Evolutionary conservation across 163 green algal species (phyloP), one percentile per base, ranked within the genome.

Genomic region (Chloroidium sp.): DNA sequence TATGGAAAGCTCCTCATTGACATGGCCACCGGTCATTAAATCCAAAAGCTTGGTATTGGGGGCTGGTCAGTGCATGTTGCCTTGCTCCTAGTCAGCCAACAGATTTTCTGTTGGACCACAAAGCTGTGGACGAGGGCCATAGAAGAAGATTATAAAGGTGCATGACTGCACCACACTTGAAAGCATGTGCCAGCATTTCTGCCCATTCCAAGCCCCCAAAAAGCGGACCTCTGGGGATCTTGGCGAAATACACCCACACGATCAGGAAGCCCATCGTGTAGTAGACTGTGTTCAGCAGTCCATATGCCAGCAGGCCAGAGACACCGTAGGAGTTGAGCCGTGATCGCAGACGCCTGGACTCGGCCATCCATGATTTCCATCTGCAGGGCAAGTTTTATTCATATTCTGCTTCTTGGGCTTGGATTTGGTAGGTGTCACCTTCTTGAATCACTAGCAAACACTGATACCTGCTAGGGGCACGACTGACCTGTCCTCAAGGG

Each of bases 211-310:
- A 69, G 75, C 59, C 1, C 12, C 4, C 1, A 1, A 4, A 14
- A 36, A 2, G 14, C 76, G 1, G 57, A 79, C 74, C 80, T 59
- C 67, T 12, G 0, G 87, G 86, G 14, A 90, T 80, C 3, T 87
- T 88, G 8, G 62, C 81, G 0, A 89, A 78, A 12, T 81, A 84
- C 0, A 84, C 59, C 87, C 87, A 88, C 2, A 87, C 75, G n/a
- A 91, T 77, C 58, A 86, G 60, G 77, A 94, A 95, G 8, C 84
- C 79, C 10, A 64, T 60, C 1, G 75, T 85, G 84, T 95, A 95
- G 77, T 93, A 95, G 0, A 90, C 2, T 1, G 90, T 93, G 81
- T 95, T 95, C 61, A 91, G 83, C 4, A 90, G 59, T 67, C 89
- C 89, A 79, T 93, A 93, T 0, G 88, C 79, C 1, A 89, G 14